Conservation (phyloP, 805 yeast genomes). For the Candida coleopterorum region DNA sequence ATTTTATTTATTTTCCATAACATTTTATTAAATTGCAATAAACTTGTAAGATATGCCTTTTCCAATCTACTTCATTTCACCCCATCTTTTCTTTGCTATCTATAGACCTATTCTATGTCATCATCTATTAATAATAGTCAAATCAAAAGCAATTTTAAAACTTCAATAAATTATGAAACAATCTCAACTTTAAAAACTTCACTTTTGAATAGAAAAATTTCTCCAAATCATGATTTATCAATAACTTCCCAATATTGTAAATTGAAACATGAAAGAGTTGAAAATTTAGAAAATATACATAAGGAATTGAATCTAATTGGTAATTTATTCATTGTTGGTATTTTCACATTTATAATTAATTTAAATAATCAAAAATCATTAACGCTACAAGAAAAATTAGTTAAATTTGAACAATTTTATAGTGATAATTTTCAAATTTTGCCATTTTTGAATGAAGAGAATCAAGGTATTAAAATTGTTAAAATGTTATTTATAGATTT, state of each 20-base stretch:
- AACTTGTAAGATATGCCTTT: too few species aligned
- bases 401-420: neutral
- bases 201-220: neutral
- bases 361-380: constrained; percentile 3
- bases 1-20: too few species aligned
- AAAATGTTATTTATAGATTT: constrained; percentile 1
- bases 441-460: neutral
- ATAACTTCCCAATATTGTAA: constrained; percentile 1
- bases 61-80: too few species aligned
- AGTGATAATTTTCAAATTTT: neutral
- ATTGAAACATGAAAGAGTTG: neutral
- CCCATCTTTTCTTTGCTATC: too few species aligned
- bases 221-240: constrained; percentile 4
- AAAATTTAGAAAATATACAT: neutral
- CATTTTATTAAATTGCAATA: too few species aligned
- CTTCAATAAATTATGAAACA: too few species aligned
- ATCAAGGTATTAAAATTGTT: neutral
- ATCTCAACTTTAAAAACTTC: too few species aligned
- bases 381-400: too few species aligned
- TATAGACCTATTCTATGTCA: too few species aligned
- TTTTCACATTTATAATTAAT: constrained; percentile 3
- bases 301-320: neutral
- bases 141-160: too few species aligned
- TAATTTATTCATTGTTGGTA: neutral
- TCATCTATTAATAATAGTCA: too few species aligned